phyloP scores from a whole-genome alignment of 768 basidiomycete species.

The Termitomyces sp. region DNA sequence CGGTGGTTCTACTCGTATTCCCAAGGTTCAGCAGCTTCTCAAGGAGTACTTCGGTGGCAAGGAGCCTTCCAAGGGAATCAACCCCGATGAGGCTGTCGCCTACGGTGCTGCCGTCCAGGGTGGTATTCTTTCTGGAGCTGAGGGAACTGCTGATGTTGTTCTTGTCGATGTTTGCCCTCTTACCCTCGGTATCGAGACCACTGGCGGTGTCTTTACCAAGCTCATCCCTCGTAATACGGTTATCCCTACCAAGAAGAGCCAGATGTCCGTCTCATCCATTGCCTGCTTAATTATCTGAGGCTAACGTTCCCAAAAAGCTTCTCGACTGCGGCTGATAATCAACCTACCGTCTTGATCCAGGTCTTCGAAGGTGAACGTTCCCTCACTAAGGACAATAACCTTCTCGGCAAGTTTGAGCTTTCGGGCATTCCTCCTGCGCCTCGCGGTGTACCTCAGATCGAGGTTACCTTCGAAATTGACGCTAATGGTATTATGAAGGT shows the following conservation, averaged over 20 bases:
- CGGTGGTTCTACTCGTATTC: slow-evolving; percentile 98
- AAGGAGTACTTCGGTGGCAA: slow-evolving; percentile 96
- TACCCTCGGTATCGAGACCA: slow-evolving; percentile 98
- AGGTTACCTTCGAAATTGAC: slow-evolving; percentile 94
- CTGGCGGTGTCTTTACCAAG: slow-evolving; percentile 97
- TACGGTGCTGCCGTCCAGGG: slow-evolving; percentile 99
- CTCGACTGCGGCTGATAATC: slow-evolving; percentile 84
- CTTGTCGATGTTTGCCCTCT: slow-evolving; percentile 96
- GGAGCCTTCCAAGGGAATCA: slow-evolving; percentile 97
- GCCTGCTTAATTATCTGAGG: slow-evolving; percentile 8
- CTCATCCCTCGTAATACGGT: slow-evolving; percentile 97
- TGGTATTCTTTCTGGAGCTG: slow-evolving; percentile 94
- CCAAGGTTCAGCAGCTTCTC: slow-evolving; percentile 97
- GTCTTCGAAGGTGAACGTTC: slow-evolving; percentile 97
- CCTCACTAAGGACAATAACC: slow-evolving; percentile 97
- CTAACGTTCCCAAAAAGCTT: slow-evolving; percentile 37
- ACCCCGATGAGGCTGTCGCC: slow-evolving; percentile 98
- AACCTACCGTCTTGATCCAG: slow-evolving; percentile 94
- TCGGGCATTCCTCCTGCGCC: slow-evolving; percentile 91
- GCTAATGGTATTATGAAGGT: slow-evolving; percentile 97
- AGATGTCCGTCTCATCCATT: slow-evolving; percentile 53
- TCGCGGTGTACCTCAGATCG: slow-evolving; percentile 95
- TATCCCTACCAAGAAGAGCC: slow-evolving; percentile 95
- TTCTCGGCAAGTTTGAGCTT: slow-evolving; percentile 95
- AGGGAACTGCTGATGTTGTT: slow-evolving; percentile 84